Evolutionary conservation across 164 flowering plant genomes (phyloP).

Genomic region (Pachysandra terminalis): DNA sequence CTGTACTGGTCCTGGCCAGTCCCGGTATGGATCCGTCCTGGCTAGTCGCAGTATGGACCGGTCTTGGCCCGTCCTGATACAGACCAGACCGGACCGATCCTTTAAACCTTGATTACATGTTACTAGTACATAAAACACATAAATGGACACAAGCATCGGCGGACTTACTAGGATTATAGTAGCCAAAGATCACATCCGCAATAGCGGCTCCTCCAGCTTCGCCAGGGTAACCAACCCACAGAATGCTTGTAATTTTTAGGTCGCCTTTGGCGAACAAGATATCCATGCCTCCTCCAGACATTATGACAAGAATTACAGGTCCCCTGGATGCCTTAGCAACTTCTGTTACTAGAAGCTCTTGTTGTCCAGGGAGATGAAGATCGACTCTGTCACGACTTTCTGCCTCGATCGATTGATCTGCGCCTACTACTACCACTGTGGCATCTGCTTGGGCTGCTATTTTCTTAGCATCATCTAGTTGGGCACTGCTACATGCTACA

Average conservation of each 20-base stretch:
- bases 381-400: conserved; percentile 67
- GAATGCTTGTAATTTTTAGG: conserved; percentile 59
- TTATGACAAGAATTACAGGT: conserved; percentile 76
- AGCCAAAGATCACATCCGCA: conserved; percentile 80
- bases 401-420: conserved; percentile 68
- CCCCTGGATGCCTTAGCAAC: conserved; percentile 75
- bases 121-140: too few species aligned
- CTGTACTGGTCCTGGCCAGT: too few species aligned
- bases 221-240: conserved; percentile 99
- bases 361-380: conserved; percentile 75
- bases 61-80: too few species aligned
- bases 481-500: conserved; percentile 50
- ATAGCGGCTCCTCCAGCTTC: conserved; percentile 96
- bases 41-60: too few species aligned
- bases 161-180: conserved; percentile 70
- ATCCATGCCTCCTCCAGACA: conserved; percentile 91
- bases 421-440: conserved; percentile 71
- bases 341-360: conserved; percentile 42
- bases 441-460: conserved; percentile 80
- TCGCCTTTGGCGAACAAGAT: conserved; percentile 63
- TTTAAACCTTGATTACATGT: too few species aligned
- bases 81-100: too few species aligned
- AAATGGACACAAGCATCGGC: background rate
- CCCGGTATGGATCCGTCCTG: too few species aligned
- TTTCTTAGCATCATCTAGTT: conserved; percentile 53